phyloP scores from a whole-genome alignment of 108 stramenopile species.

The Mayamaea pseudoterrestris region DNA sequence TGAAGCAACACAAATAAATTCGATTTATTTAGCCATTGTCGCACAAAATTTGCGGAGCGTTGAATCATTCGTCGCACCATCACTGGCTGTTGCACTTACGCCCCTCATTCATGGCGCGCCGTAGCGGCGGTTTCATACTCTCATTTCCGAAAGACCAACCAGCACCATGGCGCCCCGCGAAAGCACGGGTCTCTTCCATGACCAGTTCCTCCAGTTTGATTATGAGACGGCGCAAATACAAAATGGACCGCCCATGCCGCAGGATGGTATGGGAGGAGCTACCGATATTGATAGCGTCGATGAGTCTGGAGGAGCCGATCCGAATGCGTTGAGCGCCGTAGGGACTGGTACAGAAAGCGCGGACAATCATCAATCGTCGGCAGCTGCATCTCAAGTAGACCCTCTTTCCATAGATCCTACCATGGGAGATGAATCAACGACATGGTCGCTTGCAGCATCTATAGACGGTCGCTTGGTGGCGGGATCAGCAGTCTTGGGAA shows the following conservation, averaged over 20 bases:
- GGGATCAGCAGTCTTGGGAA: not conserved
- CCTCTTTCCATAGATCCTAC: constrained; percentile 63
- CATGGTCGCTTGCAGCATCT: not conserved
- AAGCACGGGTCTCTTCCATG: constrained; percentile 62
- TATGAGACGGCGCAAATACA: constrained; percentile 30
- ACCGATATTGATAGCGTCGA: not conserved
- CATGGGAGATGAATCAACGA: constrained; percentile 5
- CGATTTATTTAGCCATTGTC: too few species aligned
- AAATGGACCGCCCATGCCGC: constrained; percentile 18
- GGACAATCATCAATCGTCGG: not conserved
- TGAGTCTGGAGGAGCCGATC: not conserved
- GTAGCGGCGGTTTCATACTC: too few species aligned
- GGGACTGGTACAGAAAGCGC: constrained; percentile 7
- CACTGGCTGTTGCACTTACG: too few species aligned
- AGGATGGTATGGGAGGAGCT: constrained; percentile 10
- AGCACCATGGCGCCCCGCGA: constrained; percentile 68
- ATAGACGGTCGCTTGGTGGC: not conserved
- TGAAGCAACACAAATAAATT: too few species aligned
- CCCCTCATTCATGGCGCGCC: too few species aligned
- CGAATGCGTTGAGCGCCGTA: constrained; percentile 2
- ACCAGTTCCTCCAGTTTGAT: constrained; percentile 57
- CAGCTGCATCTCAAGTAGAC: constrained; percentile 23
- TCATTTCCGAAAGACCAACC: too few species aligned
- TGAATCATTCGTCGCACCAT: too few species aligned
- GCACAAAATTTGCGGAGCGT: too few species aligned